These are phyloP conservation scores for Vaccinium macrocarpon DNA, from an alignment of 148 eudicot genomes.

Conservation along the genomic window DNA sequence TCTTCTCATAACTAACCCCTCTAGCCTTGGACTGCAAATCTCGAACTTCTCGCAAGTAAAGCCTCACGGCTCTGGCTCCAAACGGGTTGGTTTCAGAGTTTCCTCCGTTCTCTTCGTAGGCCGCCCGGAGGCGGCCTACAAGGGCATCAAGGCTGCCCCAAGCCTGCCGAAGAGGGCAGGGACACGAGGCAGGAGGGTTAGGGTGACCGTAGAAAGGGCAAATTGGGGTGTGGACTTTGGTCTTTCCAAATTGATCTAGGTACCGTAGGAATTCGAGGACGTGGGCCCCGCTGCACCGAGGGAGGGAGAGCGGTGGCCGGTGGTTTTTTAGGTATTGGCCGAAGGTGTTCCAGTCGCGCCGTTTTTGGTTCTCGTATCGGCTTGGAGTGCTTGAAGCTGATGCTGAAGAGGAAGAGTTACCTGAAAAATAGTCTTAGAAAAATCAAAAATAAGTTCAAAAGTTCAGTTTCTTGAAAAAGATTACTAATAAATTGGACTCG, in stretches of 20 bases:
- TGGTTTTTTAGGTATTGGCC: conserved; percentile 52
- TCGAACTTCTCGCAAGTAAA: conserved; percentile 52
- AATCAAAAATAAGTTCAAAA: background rate
- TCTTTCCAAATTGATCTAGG: conserved; percentile 55
- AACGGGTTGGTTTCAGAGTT: conserved; percentile 52
- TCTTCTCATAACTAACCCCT: conserved; percentile 63
- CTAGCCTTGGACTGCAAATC: conserved; percentile 58
- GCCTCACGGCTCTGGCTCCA: conserved; percentile 57
- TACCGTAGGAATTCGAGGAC: conserved; percentile 56
- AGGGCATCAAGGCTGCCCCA: conserved; percentile 65
- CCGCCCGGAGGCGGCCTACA: conserved; percentile 57
- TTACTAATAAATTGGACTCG: too few species aligned
- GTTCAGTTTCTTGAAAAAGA: background rate
- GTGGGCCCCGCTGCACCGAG: conserved; percentile 57
- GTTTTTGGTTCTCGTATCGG: conserved; percentile 56
- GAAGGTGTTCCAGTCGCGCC: conserved; percentile 62
- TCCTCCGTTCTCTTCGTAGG: conserved; percentile 57
- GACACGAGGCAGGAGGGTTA: conserved; percentile 54
- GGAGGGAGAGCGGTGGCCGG: conserved; percentile 44
- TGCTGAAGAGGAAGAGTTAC: conserved; percentile 6
- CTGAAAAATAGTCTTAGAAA: background rate
- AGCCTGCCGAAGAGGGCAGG: conserved; percentile 58
- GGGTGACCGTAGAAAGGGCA: conserved; percentile 63
- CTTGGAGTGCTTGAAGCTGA: conserved; percentile 20
- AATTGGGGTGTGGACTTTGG: conserved; percentile 50